Evolutionary conservation across 495 filamentous ascomycete species (phyloP), one percentile per base, ranked within the genome.

Genomic region (Penicillium pancosmium): DNA sequence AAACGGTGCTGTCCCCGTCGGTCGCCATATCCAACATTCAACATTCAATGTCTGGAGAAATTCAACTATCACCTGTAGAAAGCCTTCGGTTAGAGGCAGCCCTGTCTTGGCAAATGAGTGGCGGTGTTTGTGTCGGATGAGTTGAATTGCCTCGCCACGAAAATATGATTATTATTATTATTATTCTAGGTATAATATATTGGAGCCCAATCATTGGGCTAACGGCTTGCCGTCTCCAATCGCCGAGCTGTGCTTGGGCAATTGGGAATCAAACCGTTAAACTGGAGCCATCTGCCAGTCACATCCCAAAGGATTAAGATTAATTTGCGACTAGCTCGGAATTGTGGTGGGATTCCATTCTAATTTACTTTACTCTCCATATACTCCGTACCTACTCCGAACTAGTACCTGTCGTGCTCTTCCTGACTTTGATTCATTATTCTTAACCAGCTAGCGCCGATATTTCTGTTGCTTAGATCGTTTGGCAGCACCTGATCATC

Each of bases 71-170:
- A n/a, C 36, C 36, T 38, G 11, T n/a, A n/a, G 11, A 13, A 4
- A 38, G 12, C 36, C 11, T n/a, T 38, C 36, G 36, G 36, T n/a
- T 44, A 44, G n/a, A 44, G 7, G n/a, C 40, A 44, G 41, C 15
- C 11, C 12, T 16, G 15, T 44, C 15, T 44, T 16, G 41, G 41
- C 16, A 44, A 44, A 16, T 44, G 15, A 19, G 41, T 44, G n/a
- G 41, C 41, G 41, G 41, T 44, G 41, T 44, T 44, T 44, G 41
- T 3, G 41, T 44, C 16, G 41, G 41, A 44, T 16, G 16, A 44
- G 41, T 16, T 44, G n/a, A 44, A 44, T 40, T n/a, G 36, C 41
- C 41, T 44, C 41, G 5, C 41, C 16, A 18, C n/a, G 36, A 40
- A n/a, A 40, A 40, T 13, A 40, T 23, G 2, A 23, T 23, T 23